Percentiles rank a stretch among this genome's conserved stretches.
Conservation (phyloP, 2,329 filamentous ascomycete species). For the Mycosphaerella sp. region DNA sequence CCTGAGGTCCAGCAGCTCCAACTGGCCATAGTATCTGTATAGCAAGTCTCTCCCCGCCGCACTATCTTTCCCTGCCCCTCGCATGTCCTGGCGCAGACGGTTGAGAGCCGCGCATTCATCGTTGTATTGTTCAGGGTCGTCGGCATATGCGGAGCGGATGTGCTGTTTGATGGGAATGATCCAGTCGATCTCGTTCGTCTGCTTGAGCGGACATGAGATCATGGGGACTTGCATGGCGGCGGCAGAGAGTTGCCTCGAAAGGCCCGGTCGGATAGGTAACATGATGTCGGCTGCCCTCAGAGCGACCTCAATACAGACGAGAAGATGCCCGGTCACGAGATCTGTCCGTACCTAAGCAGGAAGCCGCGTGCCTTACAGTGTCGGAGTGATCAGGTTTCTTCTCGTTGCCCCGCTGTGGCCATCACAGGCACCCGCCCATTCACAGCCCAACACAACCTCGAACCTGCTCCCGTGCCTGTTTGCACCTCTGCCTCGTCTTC, state of each 20-base stretch:
- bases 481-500: background rate
- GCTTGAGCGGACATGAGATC: conserved; percentile 87
- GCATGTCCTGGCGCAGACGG: conserved; percentile 93
- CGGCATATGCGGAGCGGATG: conserved; percentile 88
- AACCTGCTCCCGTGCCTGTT: background rate
- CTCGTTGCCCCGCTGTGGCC: background rate
- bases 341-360: background rate
- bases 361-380: background rate
- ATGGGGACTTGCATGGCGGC: conserved; percentile 81
- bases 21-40: conserved; percentile 95
- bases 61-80: conserved; percentile 93
- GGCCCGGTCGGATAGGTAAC: conserved; percentile 34
- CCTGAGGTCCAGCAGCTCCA: conserved; percentile 86
- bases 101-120: conserved; percentile 95
- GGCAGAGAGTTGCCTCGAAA: conserved; percentile 31
- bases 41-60: conserved; percentile 86
- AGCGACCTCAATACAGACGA: background rate
- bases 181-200: conserved; percentile 99
- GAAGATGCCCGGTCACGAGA: background rate
- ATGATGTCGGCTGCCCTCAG: conserved; percentile 14
- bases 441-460: background rate
- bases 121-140: conserved; percentile 90
- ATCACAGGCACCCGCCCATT: background rate
- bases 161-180: conserved; percentile 83
- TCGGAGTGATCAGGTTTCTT: background rate